Conservation (phyloP, 768 basidiomycete genomes). For the Mrakia frigida region DNA sequence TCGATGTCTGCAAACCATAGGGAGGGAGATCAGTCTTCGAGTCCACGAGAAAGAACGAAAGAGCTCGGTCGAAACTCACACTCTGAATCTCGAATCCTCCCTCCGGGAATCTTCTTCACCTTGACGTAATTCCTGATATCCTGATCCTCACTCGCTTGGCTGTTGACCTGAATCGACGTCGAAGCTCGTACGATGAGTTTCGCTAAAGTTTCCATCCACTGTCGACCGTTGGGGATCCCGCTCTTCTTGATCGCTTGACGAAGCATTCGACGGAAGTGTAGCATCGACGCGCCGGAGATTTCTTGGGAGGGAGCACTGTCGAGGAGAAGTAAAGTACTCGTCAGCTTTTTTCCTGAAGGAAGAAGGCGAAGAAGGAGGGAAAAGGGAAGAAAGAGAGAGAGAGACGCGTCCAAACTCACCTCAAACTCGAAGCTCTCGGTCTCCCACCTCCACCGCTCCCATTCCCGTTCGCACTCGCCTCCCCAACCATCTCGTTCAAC, state of each 20-base stretch:
- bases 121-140: conserved; percentile 93
- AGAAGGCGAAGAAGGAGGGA: not conserved
- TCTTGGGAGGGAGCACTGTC: conserved; percentile 27
- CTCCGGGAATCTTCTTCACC: conserved; percentile 97
- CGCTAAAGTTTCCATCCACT: conserved; percentile 84
- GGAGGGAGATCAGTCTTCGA: not conserved
- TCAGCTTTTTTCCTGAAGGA: conserved; percentile 30
- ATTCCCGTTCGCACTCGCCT: not conserved
- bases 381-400: not conserved
- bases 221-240: conserved; percentile 68
- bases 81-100: conserved; percentile 84
- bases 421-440: conserved; percentile 17
- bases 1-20: conserved; percentile 55
- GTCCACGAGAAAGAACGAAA: not conserved
- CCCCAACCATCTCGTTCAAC: not conserved
- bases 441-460: not conserved
- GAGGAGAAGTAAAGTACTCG: conserved; percentile 29
- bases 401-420: not conserved
- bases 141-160: conserved; percentile 76
- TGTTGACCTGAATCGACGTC: conserved; percentile 55
- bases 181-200: conserved; percentile 79
- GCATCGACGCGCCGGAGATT: conserved; percentile 68
- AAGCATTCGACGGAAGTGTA: conserved; percentile 83
- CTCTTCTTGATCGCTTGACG: conserved; percentile 82
- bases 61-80: conserved; percentile 41